These are phyloP conservation scores for Aspergillaceae sp. DNA, from an alignment of 2,329 filamentous ascomycete species.

Conservation along the genomic window DNA sequence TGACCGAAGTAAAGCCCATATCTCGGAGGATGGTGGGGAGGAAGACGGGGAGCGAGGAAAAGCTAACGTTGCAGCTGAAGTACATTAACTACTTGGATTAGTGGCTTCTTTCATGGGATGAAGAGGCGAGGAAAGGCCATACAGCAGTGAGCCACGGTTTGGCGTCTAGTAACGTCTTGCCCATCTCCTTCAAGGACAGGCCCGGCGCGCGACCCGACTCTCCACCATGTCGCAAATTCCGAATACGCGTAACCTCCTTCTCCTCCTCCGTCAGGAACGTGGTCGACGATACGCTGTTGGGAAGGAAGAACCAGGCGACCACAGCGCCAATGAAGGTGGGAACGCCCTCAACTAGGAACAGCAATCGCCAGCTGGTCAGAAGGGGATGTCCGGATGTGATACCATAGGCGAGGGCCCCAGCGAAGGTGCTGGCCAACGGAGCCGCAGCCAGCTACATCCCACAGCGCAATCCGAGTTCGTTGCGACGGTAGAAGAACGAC, in stretches of 20 bases:
- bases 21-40: constrained; percentile 54
- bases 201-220: constrained; percentile 33
- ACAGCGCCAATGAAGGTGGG: constrained; percentile 50
- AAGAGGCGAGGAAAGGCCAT: constrained; percentile 8
- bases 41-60: constrained; percentile 57
- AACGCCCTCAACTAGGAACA: constrained; percentile 58
- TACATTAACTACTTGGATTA: constrained; percentile 41
- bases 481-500: constrained; percentile 52
- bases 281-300: constrained; percentile 46
- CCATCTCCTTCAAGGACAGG: constrained; percentile 42
- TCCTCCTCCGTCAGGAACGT: constrained; percentile 51
- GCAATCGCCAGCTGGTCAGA: constrained; percentile 55
- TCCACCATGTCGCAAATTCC: constrained; percentile 47
- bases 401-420: constrained; percentile 57
- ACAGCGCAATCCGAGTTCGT: constrained; percentile 48
- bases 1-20: constrained; percentile 60
- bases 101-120: not conserved
- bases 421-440: constrained; percentile 70
- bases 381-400: constrained; percentile 52
- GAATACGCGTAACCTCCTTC: constrained; percentile 47
- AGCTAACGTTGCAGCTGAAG: constrained; percentile 56
- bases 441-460: constrained; percentile 50
- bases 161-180: constrained; percentile 35
- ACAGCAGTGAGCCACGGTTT: constrained; percentile 43
- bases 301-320: constrained; percentile 47